Conservation (phyloP, 176 grass and related monocot species). For the Aegilops bicornis region DNA sequence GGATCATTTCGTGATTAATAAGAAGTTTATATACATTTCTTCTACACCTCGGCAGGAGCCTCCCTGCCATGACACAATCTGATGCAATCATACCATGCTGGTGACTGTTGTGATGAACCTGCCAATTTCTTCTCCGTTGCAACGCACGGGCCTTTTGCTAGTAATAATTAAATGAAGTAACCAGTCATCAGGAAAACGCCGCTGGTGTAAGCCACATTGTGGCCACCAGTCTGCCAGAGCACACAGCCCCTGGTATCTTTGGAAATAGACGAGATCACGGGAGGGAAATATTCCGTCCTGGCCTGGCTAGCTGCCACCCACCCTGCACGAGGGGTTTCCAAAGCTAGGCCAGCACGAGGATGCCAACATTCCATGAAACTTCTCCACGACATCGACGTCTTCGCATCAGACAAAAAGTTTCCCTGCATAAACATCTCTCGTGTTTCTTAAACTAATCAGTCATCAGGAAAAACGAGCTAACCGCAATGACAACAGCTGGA, state of each 20-base stretch:
- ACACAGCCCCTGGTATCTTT: neutral
- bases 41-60: no score
- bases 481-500: neutral
- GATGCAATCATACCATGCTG: no score
- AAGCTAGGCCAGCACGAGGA: neutral
- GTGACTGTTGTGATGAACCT: no score
- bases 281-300: neutral
- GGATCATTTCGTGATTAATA: no score
- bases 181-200: neutral
- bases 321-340: neutral
- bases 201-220: neutral
- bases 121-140: no score
- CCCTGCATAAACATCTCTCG: neutral
- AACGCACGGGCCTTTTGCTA: no score
- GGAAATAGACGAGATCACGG: neutral
- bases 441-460: conserved; percentile 9
- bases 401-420: neutral
- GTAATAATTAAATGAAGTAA: neutral
- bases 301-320: neutral
- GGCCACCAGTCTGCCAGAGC: neutral
- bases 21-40: no score
- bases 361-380: neutral
- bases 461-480: neutral
- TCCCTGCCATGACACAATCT: no score
- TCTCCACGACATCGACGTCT: neutral